phyloP scores from a whole-genome alignment of 169 alveolate genomes.

The Perkinsus olseni region DNA sequence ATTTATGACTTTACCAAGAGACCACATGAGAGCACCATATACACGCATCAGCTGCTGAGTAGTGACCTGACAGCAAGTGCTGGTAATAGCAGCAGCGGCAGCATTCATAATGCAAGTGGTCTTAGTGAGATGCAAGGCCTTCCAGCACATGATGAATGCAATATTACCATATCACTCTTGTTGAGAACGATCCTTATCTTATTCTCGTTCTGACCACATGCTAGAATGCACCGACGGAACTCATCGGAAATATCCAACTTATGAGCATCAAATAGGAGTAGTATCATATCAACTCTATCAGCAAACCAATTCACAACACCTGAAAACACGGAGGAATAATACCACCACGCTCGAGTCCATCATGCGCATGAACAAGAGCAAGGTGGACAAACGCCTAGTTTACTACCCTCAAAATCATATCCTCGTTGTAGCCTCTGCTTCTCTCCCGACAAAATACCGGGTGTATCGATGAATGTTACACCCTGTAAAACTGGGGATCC shows the following conservation, averaged over 20 bases:
- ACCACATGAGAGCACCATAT: constrained; percentile 66
- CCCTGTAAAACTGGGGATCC: constrained; percentile 28
- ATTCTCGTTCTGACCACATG: constrained; percentile 41
- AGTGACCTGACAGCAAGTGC: constrained; percentile 13
- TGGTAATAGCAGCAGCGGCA: neutral
- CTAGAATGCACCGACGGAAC: constrained; percentile 47
- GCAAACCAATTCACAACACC: constrained; percentile 65
- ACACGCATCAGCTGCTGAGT: constrained; percentile 67
- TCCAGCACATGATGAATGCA: too few species aligned
- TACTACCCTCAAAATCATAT: constrained; percentile 53
- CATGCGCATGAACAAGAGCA: too few species aligned
- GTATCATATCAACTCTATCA: constrained; percentile 53
- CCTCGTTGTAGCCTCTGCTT: constrained; percentile 62
- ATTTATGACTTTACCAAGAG: constrained; percentile 45
- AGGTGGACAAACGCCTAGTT: too few species aligned
- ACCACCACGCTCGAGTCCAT: too few species aligned
- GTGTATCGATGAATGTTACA: constrained; percentile 61
- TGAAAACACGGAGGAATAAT: too few species aligned
- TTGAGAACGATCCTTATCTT: constrained; percentile 49
- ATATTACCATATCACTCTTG: constrained; percentile 44
- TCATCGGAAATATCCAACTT: constrained; percentile 65
- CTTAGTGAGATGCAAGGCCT: too few species aligned
- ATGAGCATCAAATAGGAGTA: constrained; percentile 62
- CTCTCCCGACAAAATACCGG: constrained; percentile 64
- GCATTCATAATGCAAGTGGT: neutral